Percentiles rank a stretch among this genome's conserved stretches.
Evolutionary conservation across 495 filamentous ascomycete species (phyloP).

Genomic region (Pseudomonodictys pantanalensis): DNA sequence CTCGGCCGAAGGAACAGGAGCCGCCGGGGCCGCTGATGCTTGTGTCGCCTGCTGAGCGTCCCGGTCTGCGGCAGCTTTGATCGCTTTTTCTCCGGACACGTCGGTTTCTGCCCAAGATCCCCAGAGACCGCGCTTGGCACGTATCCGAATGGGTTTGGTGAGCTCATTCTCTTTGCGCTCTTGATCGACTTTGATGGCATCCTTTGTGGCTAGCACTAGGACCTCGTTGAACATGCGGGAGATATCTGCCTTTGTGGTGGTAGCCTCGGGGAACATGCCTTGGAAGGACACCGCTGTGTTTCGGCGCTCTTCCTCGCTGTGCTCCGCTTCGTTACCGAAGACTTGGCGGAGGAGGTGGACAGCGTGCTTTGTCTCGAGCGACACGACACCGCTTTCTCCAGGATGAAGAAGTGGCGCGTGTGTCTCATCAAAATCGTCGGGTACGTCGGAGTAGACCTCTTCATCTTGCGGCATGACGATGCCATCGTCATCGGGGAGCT

Average conservation of each 20-base stretch:
- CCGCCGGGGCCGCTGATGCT: not conserved
- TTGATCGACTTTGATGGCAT: slow-evolving; percentile 97
- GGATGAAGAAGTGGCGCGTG: slow-evolving; percentile 69
- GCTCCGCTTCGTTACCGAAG: slow-evolving; percentile 66
- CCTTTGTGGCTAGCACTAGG: slow-evolving; percentile 92
- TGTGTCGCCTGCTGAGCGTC: not conserved
- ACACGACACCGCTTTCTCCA: slow-evolving; percentile 76
- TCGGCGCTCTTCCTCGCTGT: slow-evolving; percentile 57
- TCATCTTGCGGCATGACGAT: slow-evolving; percentile 25
- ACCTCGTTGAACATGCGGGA: slow-evolving; percentile 99
- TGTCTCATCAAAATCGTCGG: slow-evolving; percentile 69
- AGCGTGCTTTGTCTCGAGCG: slow-evolving; percentile 86
- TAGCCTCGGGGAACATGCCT: slow-evolving; percentile 77
- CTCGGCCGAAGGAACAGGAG: not conserved
- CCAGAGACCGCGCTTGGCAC: slow-evolving; percentile 89
- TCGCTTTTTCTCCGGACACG: slow-evolving; percentile 58
- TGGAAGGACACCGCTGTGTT: slow-evolving; percentile 83
- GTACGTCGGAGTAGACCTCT: slow-evolving; percentile 35
- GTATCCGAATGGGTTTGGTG: slow-evolving; percentile 73
- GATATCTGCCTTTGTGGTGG: slow-evolving; percentile 78
- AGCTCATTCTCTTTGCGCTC: slow-evolving; percentile 55
- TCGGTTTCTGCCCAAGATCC: slow-evolving; percentile 90
- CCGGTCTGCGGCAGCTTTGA: slow-evolving; percentile 33
- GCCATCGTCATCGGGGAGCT: slow-evolving; percentile 18
- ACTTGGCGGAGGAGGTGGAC: slow-evolving; percentile 90